Conservation (phyloP, 2,329 filamentous ascomycete species). For the Conoideocrella luteorostrata region DNA sequence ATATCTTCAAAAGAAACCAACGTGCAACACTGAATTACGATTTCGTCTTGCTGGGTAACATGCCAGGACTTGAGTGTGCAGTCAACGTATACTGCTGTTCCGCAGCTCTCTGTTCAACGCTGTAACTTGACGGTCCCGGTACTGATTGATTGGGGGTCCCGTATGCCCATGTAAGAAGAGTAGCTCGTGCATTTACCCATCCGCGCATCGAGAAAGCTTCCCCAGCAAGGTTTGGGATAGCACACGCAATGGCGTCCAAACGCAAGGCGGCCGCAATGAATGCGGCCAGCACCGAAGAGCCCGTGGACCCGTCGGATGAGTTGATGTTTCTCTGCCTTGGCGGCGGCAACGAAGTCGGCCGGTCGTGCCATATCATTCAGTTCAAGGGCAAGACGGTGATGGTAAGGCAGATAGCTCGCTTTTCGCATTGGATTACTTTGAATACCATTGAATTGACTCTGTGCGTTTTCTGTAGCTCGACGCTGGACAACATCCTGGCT, state of each 20-base stretch:
- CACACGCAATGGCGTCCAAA: constrained; percentile 97
- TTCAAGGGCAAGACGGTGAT: constrained; percentile 99
- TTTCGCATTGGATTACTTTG: not conserved
- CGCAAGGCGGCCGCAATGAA: constrained; percentile 77
- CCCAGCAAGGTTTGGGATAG: constrained; percentile 16
- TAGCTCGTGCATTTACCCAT: not conserved
- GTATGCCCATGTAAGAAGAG: constrained; percentile 1
- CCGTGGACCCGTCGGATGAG: constrained; percentile 88
- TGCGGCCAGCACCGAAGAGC: constrained; percentile 63
- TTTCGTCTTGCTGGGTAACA: not conserved
- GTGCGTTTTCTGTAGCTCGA: constrained; percentile 59
- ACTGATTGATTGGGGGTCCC: not conserved
- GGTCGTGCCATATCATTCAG: constrained; percentile 95
- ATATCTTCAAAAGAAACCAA: too few relatives aligned
- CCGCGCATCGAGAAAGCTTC: not conserved
- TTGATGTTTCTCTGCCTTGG: constrained; percentile 90
- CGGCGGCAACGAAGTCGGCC: constrained; percentile 92
- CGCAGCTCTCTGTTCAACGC: not conserved
- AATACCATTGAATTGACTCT: not conserved
- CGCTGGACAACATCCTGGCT: constrained; percentile 92
- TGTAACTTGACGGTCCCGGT: not conserved
- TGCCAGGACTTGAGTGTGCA: constrained; percentile 1
- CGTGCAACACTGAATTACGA: not conserved
- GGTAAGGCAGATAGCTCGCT: constrained; percentile 44
- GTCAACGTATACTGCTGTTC: not conserved